phyloP scores from a whole-genome alignment of 2,329 filamentous ascomycete species.

The Didymella pinodella region DNA sequence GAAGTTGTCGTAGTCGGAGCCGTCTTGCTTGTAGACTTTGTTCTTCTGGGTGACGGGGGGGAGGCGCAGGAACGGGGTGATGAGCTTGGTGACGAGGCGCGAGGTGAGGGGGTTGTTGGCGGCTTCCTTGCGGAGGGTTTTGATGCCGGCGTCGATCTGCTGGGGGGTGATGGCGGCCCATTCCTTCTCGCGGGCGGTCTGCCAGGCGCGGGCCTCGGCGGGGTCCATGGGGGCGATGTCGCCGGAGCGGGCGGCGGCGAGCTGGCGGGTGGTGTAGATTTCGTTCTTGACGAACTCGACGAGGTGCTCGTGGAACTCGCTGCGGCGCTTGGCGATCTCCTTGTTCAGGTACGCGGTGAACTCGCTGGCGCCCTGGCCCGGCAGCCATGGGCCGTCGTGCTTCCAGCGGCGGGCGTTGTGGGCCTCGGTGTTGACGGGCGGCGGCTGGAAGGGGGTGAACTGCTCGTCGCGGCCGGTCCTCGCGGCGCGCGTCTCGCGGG shows the following conservation, averaged over 20 bases:
- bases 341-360: slow-evolving; percentile 61
- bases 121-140: slow-evolving; percentile 57
- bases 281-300: slow-evolving; percentile 43
- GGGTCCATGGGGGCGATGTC: slow-evolving; percentile 34
- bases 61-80: slow-evolving; percentile 65
- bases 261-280: slow-evolving; percentile 42
- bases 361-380: slow-evolving; percentile 63
- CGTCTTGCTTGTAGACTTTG: slow-evolving; percentile 27
- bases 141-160: slow-evolving; percentile 42
- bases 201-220: slow-evolving; percentile 33
- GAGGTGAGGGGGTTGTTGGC: slow-evolving; percentile 56
- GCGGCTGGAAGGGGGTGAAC: slow-evolving; percentile 34
- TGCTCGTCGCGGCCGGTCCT: slow-evolving; percentile 24
- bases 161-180: slow-evolving; percentile 38
- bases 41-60: slow-evolving; percentile 51
- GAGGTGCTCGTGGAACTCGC: slow-evolving; percentile 44
- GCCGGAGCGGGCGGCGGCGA: slow-evolving; percentile 26
- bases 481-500: slow-evolving; percentile 18
- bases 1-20: slow-evolving; percentile 38
- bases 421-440: slow-evolving; percentile 31
- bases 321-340: slow-evolving; percentile 50
- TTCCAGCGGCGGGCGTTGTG: slow-evolving; percentile 59
- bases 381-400: slow-evolving; percentile 66
- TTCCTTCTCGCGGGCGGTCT: slow-evolving; percentile 31
- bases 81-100: slow-evolving; percentile 59